phyloP scores from a whole-genome alignment of 768 basidiomycete species.

The Suillus subalutaceus region DNA sequence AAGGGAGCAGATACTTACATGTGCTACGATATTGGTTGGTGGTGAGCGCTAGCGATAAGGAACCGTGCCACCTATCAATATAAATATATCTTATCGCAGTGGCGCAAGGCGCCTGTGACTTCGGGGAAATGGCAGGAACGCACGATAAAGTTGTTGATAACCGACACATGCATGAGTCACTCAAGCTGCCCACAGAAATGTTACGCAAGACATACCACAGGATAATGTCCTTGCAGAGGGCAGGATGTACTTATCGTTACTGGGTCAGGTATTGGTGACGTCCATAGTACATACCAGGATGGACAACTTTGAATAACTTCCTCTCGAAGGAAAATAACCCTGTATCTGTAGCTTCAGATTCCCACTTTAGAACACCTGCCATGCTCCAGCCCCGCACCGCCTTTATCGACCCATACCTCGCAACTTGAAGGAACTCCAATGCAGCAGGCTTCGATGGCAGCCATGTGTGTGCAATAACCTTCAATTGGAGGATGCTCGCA shows the following conservation, averaged over 20 bases:
- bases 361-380: neutral
- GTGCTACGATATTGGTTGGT: neutral
- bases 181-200: neutral
- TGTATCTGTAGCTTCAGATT: neutral
- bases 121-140: neutral
- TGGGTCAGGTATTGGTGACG: neutral
- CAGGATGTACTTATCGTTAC: neutral
- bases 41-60: neutral
- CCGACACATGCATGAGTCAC: neutral
- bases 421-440: constrained; percentile 47
- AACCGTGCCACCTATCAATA: neutral
- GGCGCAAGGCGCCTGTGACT: neutral
- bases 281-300: neutral
- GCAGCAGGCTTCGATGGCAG: constrained; percentile 56
- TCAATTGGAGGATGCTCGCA: neutral
- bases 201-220: neutral
- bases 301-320: neutral
- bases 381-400: constrained; percentile 36
- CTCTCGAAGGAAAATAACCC: constrained; percentile 3
- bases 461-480: too few relatives aligned
- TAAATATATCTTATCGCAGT: neutral
- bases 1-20: neutral
- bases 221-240: neutral
- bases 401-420: constrained; percentile 39
- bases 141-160: neutral